Base-by-base conservation (phyloP, 768 basidiomycete species). In the Tubosaeta sp. region DNA sequence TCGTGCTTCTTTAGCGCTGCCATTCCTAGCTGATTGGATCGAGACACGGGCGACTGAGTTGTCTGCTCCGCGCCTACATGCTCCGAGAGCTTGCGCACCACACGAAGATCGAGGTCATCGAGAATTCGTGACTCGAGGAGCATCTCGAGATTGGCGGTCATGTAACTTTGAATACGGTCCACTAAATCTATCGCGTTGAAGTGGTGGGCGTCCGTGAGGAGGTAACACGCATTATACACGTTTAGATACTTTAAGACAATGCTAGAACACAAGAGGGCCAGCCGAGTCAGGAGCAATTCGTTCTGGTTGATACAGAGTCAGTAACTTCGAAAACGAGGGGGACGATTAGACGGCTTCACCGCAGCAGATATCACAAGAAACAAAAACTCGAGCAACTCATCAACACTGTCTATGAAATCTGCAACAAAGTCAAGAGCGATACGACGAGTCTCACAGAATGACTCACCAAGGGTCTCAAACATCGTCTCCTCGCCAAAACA, bases 341-440 rank as follows among this genome's bases (percentile, higher is more conserved):
- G 3, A 0, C 3, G 10, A 35, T 7, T 5, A 3, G 43, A 48
- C 2, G 24, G 25, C 73, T 80, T 65, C 64, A 94, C 92, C 31
- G 94, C 91, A 16, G 82, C 86, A 31, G 85, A 84, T 68, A 96
- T 80, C 14, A 97, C 84, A 19, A 86, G 82, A 54, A 96, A 92
- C 70, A 93, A 79, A 57, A 94, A 90, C 54, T 92, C 87, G 50
- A 98, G 67, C 27, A 91, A 73, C 31, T 87, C 83, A 49, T 98
- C 92, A 6, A 83, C 70, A 2, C 78, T 79, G 22, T 78, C 60
- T 3, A 78, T 69, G 59, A 82, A 86, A 45, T 86, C 87, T 87
- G 60, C 39, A 45, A 38, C 29, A n/a, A 9, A 6, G 30, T 59
- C 35, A 46, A 49, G 49, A 6, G 35, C 31, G 10, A 16, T 32